Percentiles rank a stretch among this genome's conserved stretches.
phyloP scores from a whole-genome alignment of 169 alveolate genomes.

The Plasmodium cynomolgi region DNA sequence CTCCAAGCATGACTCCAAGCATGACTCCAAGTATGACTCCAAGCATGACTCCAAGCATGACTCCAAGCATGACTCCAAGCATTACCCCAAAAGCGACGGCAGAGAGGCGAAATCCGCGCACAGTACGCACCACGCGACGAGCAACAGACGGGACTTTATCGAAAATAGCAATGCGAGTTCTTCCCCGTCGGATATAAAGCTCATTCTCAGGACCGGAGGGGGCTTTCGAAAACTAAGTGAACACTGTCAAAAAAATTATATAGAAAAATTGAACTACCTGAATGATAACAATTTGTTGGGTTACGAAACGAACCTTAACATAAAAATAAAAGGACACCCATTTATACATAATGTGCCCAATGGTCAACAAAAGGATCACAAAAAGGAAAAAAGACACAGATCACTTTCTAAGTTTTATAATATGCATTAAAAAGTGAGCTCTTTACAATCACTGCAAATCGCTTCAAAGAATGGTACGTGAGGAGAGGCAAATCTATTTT shows the following conservation, averaged over 20 bases:
- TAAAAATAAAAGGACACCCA: conserved; percentile 70
- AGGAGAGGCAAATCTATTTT: not conserved
- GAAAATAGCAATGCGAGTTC: conserved; percentile 32
- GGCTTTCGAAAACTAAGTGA: conserved; percentile 67
- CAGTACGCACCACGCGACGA: not conserved
- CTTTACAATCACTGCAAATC: not conserved
- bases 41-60: not conserved
- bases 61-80: not conserved
- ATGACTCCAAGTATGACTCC: not conserved
- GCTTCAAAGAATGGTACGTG: not conserved
- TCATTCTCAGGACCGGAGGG: conserved; percentile 64
- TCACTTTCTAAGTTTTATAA: conserved; percentile 69
- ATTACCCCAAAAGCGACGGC: not conserved
- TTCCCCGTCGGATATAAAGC: conserved; percentile 53
- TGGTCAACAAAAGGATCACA: conserved; percentile 8
- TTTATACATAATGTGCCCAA: conserved; percentile 32
- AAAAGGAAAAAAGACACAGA: conserved; percentile 73
- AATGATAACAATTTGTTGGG: conserved; percentile 70
- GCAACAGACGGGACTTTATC: conserved; percentile 5
- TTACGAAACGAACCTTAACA: conserved; percentile 64
- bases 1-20: not conserved
- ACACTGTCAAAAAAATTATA: conserved; percentile 49
- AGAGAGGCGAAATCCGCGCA: not conserved
- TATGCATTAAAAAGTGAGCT: conserved; percentile 45
- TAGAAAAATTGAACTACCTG: conserved; percentile 64